Evolutionary conservation across 2,329 filamentous ascomycete species (phyloP), one percentile per base, ranked within the genome.

Genomic region (Arthrobotrys sinensis): DNA sequence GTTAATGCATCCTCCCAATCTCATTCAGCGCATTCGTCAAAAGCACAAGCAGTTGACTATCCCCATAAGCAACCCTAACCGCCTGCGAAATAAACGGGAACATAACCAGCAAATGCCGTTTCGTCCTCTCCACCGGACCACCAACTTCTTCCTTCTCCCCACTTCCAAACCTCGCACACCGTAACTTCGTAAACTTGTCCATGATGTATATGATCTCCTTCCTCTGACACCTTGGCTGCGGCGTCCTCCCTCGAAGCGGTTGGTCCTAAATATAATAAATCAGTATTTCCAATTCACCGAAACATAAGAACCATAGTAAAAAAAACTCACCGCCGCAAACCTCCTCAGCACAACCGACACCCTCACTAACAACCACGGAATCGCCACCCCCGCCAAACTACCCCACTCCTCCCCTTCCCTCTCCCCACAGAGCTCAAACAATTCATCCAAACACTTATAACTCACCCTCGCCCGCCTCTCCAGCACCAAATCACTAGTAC

Each of bases 161-260:
- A 21, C 79, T 73, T 69, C 83, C 76, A 68, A 78, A 48, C 76
- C 50, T 50, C 71, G 80, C 63, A 45, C 72, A 48, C 38, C 76
- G 40, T 16, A 75, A 21, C 16, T 87, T 86, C 0, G 92, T 88
- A 38, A 97, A 86, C 53, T 89, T 86, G 60, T 86, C 85, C 16
- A 98, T 86, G 24, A 94, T 87, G 82, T 92, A 91, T 3, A 92
- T 83, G 10, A 99, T 85, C 83, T 97, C 96, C 79, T 89, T 91
- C 50, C 93, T 89, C 82, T 97, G 93, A 7, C 90, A 91, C 4
- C 93, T 86, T 0, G 95, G 95, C 83, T 96, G 93, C 3, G 96
- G 96, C 90, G 96, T 96, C 62, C 91, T 89, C 0, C 96, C 94
- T 12, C 96, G 88, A 19, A 99, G 86, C 0, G 95, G 94, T 83